These are phyloP conservation scores for Kodamaea leandrae DNA, from an alignment of 805 yeast genomes.

Conservation along the genomic window DNA sequence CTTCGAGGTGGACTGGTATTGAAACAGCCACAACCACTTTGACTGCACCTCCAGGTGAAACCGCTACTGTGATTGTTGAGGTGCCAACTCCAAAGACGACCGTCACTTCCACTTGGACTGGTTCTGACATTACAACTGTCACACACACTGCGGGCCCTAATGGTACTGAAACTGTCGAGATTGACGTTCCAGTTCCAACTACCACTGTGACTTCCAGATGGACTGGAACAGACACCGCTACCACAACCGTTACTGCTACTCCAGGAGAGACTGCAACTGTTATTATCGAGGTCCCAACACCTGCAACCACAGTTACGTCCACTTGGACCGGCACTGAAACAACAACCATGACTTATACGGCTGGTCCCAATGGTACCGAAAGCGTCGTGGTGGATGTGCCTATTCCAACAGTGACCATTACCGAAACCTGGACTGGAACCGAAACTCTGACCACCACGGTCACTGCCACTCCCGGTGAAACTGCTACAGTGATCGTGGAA, in stretches of 20 bases:
- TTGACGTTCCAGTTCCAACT: constrained; percentile 11
- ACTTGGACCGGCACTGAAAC: too few relatives aligned
- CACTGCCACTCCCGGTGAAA: too few relatives aligned
- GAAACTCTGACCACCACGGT: too few relatives aligned
- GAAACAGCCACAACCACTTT: constrained; percentile 5
- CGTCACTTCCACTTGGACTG: constrained; percentile 7
- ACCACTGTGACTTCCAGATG: constrained; percentile 15
- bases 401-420: too few relatives aligned
- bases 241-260: constrained; percentile 6
- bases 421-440: too few relatives aligned
- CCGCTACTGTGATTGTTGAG: constrained; percentile 8
- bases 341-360: too few relatives aligned
- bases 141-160: constrained; percentile 1
- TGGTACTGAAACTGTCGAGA: constrained; percentile 12
- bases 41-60: not conserved
- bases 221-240: constrained; percentile 8
- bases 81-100: constrained; percentile 12
- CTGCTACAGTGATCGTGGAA: too few relatives aligned
- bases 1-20: constrained; percentile 8
- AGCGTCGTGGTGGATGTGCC: too few relatives aligned
- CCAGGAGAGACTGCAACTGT: constrained; percentile 13
- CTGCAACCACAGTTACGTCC: too few relatives aligned
- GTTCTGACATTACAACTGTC: not conserved
- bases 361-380: too few relatives aligned
- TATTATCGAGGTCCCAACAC: constrained; percentile 15